phyloP scores from a whole-genome alignment of 1,284 basidiomycete species.

The Trichosporon inkin region DNA sequence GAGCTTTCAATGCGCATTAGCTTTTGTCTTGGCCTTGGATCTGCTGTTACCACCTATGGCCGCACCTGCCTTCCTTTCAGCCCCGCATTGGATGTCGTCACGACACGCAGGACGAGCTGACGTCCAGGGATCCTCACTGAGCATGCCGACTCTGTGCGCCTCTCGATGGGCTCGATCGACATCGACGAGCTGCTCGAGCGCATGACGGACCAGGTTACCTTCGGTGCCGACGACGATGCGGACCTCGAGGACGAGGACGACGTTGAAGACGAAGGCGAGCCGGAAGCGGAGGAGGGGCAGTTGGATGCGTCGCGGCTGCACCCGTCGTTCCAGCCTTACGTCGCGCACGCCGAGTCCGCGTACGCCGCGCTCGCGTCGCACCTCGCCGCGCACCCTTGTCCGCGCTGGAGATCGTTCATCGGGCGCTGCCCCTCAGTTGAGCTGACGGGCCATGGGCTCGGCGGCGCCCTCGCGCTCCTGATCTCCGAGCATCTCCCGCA shows the following conservation, averaged over 20 bases:
- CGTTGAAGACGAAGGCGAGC: too few relatives aligned
- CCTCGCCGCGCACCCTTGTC: background rate
- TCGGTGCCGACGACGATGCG: background rate
- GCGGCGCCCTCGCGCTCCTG: constrained; percentile 29
- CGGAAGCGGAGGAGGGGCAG: background rate
- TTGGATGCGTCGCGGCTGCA: background rate
- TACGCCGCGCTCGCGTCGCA: background rate
- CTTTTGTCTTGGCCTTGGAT: too few relatives aligned
- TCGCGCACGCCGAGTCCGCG: background rate
- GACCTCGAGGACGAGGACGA: background rate
- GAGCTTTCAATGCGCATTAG: too few relatives aligned
- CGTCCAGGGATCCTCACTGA: background rate
- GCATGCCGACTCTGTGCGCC: background rate
- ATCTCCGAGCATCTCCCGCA: constrained; percentile 14
- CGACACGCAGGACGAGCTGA: too few relatives aligned
- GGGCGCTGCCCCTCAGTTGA: constrained; percentile 16
- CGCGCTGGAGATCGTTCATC: background rate
- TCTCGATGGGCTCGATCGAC: background rate
- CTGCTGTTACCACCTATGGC: too few relatives aligned
- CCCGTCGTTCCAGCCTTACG: background rate
- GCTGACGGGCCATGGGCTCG: constrained; percentile 37
- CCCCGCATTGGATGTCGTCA: too few relatives aligned
- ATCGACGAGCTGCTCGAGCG: constrained; percentile 7
- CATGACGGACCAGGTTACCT: constrained; percentile 1
- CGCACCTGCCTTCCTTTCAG: too few relatives aligned